phyloP scores from a whole-genome alignment of 1,139 yeast species.

The Geotrichum fermentans region DNA sequence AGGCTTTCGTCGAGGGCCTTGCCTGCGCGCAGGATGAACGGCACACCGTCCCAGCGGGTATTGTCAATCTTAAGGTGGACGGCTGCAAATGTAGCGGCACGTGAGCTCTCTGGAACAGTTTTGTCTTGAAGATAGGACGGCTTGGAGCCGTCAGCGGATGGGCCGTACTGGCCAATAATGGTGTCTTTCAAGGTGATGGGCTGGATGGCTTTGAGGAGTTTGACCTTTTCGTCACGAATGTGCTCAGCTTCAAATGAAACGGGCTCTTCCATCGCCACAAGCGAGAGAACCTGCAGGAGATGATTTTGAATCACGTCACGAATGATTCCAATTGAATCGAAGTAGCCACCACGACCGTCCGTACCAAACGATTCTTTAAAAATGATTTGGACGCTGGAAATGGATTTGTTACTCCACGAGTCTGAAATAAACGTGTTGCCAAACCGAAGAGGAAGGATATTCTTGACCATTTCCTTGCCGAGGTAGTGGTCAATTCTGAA shows the following conservation, averaged over 20 bases:
- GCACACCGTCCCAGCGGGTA: conserved; percentile 98
- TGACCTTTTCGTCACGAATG: conserved; percentile 92
- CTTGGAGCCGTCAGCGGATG: conserved; percentile 78
- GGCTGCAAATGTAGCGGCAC: conserved; percentile 91
- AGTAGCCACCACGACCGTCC: conserved; percentile 98
- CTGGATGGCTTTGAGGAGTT: conserved; percentile 76
- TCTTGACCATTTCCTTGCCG: conserved; percentile 97
- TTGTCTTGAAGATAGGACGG: conserved; percentile 92
- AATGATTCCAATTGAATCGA: conserved; percentile 89
- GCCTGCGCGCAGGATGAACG: conserved; percentile 93
- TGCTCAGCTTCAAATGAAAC: conserved; percentile 85
- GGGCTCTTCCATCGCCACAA: conserved; percentile 95
- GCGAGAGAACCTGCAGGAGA: conserved; percentile 82
- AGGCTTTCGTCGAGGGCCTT: conserved; percentile 85
- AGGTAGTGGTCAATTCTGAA: conserved; percentile 95
- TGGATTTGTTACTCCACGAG: conserved; percentile 77
- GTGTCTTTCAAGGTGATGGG: conserved; percentile 63
- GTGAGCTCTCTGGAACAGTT: conserved; percentile 76
- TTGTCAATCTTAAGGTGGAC: conserved; percentile 69
- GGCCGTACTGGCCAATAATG: conserved; percentile 81
- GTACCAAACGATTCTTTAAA: conserved; percentile 97
- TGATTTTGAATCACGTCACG: conserved; percentile 99
- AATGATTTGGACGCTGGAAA: conserved; percentile 75
- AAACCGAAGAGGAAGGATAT: conserved; percentile 79
- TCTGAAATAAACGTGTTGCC: conserved; percentile 83